phyloP scores from a whole-genome alignment of 768 basidiomycete species.

The Hypsizygus marmoreus region DNA sequence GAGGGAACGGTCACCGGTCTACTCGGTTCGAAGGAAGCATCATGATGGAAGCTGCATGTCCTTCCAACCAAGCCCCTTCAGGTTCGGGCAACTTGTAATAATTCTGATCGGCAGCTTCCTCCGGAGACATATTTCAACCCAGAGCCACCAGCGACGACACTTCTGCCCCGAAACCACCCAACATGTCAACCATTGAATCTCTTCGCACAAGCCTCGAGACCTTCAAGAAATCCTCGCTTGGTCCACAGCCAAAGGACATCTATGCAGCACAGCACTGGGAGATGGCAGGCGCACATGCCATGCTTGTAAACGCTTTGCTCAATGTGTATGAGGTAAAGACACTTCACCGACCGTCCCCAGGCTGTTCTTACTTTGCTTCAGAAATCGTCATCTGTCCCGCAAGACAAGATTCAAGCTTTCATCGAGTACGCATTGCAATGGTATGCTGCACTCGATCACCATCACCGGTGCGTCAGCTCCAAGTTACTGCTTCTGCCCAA shows the following conservation, averaged over 20 bases:
- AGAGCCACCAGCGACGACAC: no score
- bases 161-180: no score
- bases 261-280: constrained; percentile 20
- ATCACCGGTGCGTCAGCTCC: constrained; percentile 14
- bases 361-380: neutral
- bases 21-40: no score
- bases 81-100: no score
- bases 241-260: constrained; percentile 18
- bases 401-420: constrained; percentile 11
- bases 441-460: constrained; percentile 19
- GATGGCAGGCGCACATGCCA: constrained; percentile 20
- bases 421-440: constrained; percentile 20
- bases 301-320: constrained; percentile 17
- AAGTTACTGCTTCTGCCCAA: neutral
- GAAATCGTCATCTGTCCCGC: constrained; percentile 10
- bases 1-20: no score
- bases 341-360: neutral
- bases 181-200: constrained; percentile 16
- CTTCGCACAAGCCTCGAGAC: constrained; percentile 15
- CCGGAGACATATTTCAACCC: no score
- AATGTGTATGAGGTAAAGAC: constrained; percentile 16
- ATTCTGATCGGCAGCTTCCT: no score
- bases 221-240: constrained; percentile 6
- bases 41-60: no score
- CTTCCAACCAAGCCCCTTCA: no score